Evolutionary conservation across 345 rosid genomes (phyloP).

Genomic region (Gossypium herbaceum): DNA sequence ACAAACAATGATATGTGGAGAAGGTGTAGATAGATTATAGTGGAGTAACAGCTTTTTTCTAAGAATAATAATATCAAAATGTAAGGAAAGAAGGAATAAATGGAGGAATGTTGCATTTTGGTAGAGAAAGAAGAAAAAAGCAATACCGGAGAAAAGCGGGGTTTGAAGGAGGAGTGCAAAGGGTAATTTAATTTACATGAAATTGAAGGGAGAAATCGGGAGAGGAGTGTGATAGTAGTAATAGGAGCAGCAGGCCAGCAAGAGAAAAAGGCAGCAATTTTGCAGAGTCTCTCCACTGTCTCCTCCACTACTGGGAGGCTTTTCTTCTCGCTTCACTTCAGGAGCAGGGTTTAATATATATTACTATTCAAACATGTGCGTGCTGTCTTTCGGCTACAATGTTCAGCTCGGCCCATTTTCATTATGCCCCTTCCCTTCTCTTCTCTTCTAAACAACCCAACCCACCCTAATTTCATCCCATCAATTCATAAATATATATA

Average conservation of each 20-base stretch:
- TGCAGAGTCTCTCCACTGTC: neutral
- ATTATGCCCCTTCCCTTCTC: neutral
- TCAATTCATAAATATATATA: too few relatives aligned
- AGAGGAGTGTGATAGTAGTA: neutral
- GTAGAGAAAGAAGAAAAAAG: neutral
- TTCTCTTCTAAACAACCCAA: neutral
- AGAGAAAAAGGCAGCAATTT: neutral
- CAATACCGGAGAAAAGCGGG: slow-evolving; percentile 12
- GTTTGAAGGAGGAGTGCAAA: neutral
- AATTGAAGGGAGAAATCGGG: neutral
- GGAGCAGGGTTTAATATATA: neutral
- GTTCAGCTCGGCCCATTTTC: neutral
- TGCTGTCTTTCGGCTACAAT: neutral
- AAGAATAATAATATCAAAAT: neutral
- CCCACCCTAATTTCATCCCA: neutral
- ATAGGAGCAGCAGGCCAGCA: neutral
- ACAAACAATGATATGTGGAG: neutral
- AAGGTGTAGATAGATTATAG: neutral
- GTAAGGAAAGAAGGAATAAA: neutral
- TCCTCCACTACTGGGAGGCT: neutral
- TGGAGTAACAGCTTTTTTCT: neutral
- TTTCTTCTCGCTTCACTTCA: neutral
- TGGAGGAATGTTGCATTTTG: neutral
- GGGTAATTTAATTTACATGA: neutral
- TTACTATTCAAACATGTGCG: neutral